Conservation (phyloP, 78 protist genomes). For the Dictyostelium intermedium region DNA sequence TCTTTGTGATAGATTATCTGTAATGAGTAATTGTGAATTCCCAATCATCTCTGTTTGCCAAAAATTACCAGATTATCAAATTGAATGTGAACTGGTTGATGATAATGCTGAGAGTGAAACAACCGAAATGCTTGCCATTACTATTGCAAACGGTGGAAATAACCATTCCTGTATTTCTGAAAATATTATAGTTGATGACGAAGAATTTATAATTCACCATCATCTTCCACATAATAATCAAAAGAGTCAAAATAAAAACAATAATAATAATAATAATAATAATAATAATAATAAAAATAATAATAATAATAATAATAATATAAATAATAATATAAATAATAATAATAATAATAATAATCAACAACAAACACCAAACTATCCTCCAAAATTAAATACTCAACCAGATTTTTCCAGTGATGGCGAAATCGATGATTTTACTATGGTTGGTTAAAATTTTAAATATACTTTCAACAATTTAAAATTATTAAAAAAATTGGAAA, state of each 20-base stretch:
- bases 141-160: not conserved
- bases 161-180: not conserved
- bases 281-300: not conserved
- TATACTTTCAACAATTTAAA: too few species aligned
- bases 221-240: not conserved
- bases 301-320: not conserved
- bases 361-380: not conserved
- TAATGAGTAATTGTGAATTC: conserved; percentile 12
- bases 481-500: too few species aligned
- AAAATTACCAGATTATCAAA: conserved; percentile 42
- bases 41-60: conserved; percentile 41
- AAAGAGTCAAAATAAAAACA: too few species aligned
- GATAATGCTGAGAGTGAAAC: not conserved
- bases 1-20: conserved; percentile 21
- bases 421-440: conserved; percentile 52
- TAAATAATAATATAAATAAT: not conserved
- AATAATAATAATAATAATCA: not conserved
- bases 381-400: not conserved
- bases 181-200: not conserved
- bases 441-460: conserved; percentile 29
- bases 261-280: not conserved
- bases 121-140: not conserved
- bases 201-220: not conserved
- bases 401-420: conserved; percentile 9
- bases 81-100: conserved; percentile 11